A percentile compares a stretch with the other conserved stretches of the same genome.
phyloP scores from a whole-genome alignment of 208 protist species.

The Wallacemonas sp. region DNA sequence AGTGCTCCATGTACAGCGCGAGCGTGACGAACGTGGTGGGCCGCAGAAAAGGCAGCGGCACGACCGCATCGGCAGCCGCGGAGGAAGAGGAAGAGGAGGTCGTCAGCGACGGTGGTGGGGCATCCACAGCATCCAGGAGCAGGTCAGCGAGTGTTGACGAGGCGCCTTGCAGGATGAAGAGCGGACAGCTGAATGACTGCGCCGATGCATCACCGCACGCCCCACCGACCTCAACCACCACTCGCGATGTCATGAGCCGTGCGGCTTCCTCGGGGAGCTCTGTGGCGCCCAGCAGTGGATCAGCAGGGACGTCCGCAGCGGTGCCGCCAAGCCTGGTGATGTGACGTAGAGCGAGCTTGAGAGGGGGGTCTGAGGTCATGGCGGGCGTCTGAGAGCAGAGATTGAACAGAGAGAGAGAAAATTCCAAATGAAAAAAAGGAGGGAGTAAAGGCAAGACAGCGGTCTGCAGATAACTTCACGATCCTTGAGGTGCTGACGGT shows the following conservation, averaged over 20 bases:
- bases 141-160: slow-evolving; percentile 40
- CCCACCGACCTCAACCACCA: slow-evolving; percentile 24
- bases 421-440: no score
- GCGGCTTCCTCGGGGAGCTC: background rate
- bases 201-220: background rate
- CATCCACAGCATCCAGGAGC: slow-evolving; percentile 28
- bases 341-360: background rate
- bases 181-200: slow-evolving; percentile 34
- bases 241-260: slow-evolving; percentile 11
- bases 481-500: no score
- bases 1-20: slow-evolving; percentile 74
- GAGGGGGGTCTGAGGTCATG: background rate
- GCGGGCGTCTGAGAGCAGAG: background rate
- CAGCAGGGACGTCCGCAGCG: background rate
- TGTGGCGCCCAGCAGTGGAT: background rate
- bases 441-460: background rate
- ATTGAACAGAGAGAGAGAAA: background rate
- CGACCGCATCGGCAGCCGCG: background rate
- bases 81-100: background rate
- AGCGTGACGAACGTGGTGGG: slow-evolving; percentile 46
- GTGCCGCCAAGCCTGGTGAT: background rate
- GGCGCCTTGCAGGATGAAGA: slow-evolving; percentile 37
- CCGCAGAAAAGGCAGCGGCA: slow-evolving; percentile 47
- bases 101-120: background rate
- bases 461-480: no score